Evolutionary conservation across 495 filamentous ascomycete species (phyloP).

Genomic region (Aspergillus ellipticus): DNA sequence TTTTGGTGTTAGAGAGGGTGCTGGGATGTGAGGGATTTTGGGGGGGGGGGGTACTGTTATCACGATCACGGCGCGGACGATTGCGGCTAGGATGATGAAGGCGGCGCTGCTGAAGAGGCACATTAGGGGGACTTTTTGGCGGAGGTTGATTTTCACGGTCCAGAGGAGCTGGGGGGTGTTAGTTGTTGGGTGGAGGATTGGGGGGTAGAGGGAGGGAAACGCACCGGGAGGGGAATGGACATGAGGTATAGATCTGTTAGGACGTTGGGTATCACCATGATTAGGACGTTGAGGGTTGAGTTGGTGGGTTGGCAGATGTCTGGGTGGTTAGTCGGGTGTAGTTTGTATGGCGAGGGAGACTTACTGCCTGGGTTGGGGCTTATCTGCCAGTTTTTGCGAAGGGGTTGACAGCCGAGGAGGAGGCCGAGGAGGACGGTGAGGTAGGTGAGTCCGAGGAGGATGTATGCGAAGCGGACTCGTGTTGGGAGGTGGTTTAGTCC

Average conservation of each 20-base stretch:
- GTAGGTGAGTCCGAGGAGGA: constrained; percentile 39
- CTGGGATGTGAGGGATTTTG: not conserved
- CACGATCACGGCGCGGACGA: constrained; percentile 53
- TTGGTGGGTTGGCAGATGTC: constrained; percentile 35
- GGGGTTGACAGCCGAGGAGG: constrained; percentile 41
- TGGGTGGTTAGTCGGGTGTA: too few relatives aligned
- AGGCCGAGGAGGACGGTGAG: constrained; percentile 41
- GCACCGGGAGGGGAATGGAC: constrained; percentile 45
- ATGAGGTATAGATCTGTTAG: constrained; percentile 50
- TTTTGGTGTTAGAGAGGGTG: not conserved
- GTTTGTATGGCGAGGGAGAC: too few relatives aligned
- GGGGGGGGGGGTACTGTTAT: constrained; percentile 33
- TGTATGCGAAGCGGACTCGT: constrained; percentile 20
- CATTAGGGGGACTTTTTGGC: constrained; percentile 45
- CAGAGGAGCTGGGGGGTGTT: constrained; percentile 34
- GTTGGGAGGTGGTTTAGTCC: too few relatives aligned
- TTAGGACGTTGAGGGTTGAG: constrained; percentile 31
- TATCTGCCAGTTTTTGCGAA: constrained; percentile 45
- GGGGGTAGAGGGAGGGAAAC: constrained; percentile 2
- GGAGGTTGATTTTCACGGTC: constrained; percentile 40
- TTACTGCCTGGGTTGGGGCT: constrained; percentile 45
- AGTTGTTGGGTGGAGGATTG: not conserved
- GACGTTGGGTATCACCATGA: constrained; percentile 43
- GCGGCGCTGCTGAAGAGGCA: constrained; percentile 53
- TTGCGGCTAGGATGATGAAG: constrained; percentile 51